These are phyloP conservation scores for Diaporthe vexans DNA, from an alignment of 2,329 filamentous ascomycete genomes.

Conservation along the genomic window DNA sequence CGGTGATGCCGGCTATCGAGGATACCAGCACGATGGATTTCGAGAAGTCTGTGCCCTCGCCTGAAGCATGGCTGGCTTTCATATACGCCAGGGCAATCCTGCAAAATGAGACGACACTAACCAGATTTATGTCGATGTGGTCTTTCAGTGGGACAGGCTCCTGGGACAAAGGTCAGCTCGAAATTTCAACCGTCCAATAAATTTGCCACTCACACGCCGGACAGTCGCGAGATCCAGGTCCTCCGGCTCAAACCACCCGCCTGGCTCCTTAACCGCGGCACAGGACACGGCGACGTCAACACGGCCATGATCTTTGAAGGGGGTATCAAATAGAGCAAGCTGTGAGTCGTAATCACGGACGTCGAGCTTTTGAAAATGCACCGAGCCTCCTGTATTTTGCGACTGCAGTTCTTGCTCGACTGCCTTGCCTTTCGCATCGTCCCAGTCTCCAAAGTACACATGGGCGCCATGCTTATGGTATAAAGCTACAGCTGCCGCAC, in stretches of 20 bases:
- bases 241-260: slow-evolving; percentile 59
- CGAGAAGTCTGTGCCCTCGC: slow-evolving; percentile 3
- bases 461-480: slow-evolving; percentile 45
- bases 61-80: slow-evolving; percentile 48
- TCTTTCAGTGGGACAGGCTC: slow-evolving; percentile 53
- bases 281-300: slow-evolving; percentile 64
- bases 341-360: slow-evolving; percentile 61
- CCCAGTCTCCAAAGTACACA: slow-evolving; percentile 49
- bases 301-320: slow-evolving; percentile 58
- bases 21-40: slow-evolving; percentile 49
- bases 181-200: background rate
- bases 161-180: slow-evolving; percentile 11
- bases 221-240: slow-evolving; percentile 58
- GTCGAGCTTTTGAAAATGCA: slow-evolving; percentile 58
- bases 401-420: slow-evolving; percentile 41
- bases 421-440: slow-evolving; percentile 42
- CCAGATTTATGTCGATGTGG: slow-evolving; percentile 61
- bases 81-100: slow-evolving; percentile 65
- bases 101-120: slow-evolving; percentile 61
- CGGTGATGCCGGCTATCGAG: slow-evolving; percentile 63
- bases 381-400: slow-evolving; percentile 41
- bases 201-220: slow-evolving; percentile 50
- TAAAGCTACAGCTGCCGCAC: slow-evolving; percentile 45
- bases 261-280: slow-evolving; percentile 59
- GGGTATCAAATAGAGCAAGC: slow-evolving; percentile 60